phyloP scores from a whole-genome alignment of 345 rosid species.

The Orychophragmus violaceus region DNA sequence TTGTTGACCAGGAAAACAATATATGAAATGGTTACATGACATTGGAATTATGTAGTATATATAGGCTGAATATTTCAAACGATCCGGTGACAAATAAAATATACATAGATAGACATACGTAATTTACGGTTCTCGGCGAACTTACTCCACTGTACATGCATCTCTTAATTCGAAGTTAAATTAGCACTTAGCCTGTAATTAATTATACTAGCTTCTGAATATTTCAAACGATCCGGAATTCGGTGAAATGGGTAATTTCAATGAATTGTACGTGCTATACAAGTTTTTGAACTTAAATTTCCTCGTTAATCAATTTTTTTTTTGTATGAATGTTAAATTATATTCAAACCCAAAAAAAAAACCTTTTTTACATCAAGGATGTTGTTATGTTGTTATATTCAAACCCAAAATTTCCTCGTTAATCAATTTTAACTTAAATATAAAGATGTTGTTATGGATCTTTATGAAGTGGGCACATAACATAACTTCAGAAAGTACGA shows the following conservation, averaged over 20 bases:
- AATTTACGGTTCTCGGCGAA: constrained; percentile 10
- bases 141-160: constrained; percentile 11
- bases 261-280: not conserved
- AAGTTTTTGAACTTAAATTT: not conserved
- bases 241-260: too few relatives aligned
- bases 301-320: not conserved
- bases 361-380: too few relatives aligned
- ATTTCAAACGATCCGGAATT: not conserved
- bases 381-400: too few relatives aligned
- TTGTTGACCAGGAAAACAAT: too few relatives aligned
- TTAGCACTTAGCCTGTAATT: not conserved
- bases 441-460: not conserved
- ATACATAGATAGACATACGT: not conserved
- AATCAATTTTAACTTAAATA: not conserved
- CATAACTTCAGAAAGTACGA: not conserved
- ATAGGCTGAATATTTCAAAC: too few relatives aligned
- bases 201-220: not conserved
- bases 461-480: not conserved
- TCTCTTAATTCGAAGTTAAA: not conserved
- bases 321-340: too few relatives aligned
- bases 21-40: too few relatives aligned
- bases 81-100: too few relatives aligned
- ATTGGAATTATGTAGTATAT: too few relatives aligned
- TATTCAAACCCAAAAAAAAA: too few relatives aligned
- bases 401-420: not conserved